phyloP scores from a whole-genome alignment of 148 eudicot species.

The Camellia sinensis region DNA sequence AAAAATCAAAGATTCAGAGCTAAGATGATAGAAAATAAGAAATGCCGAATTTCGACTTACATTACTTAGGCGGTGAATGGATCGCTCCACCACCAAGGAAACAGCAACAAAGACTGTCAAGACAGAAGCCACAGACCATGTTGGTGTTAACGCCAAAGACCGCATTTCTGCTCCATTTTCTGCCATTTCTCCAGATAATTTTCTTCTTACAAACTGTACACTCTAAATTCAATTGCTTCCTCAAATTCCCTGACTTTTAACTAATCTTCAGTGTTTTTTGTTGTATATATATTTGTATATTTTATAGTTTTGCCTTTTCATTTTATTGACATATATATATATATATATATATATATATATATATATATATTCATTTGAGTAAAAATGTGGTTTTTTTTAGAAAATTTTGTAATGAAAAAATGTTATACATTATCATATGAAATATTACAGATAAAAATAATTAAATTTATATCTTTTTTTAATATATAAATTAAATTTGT shows the following conservation, averaged over 20 bases:
- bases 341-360: no score
- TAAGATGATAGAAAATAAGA: not conserved
- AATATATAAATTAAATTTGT: no score
- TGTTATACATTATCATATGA: no score
- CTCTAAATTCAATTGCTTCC: not conserved
- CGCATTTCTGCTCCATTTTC: conserved; percentile 49
- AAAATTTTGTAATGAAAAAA: no score
- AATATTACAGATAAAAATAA: no score
- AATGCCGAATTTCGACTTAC: conserved; percentile 42
- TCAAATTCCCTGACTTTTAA: not conserved
- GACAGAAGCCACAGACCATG: conserved; percentile 97
- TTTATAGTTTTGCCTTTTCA: no score
- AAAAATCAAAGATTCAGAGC: not conserved
- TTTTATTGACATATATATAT: no score
- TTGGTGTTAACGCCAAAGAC: conserved; percentile 92
- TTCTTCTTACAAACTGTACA: not conserved
- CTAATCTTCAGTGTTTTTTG: no score
- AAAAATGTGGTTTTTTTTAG: no score
- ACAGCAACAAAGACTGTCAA: conserved; percentile 85
- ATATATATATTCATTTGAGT: no score
- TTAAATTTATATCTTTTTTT: no score
- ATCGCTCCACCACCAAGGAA: conserved; percentile 88
- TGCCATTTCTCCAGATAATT: conserved; percentile 33
- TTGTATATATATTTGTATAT: no score
- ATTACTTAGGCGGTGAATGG: conserved; percentile 68